Conservation (phyloP, 1,139 yeast species). For the Saccharomyces hybrid region DNA sequence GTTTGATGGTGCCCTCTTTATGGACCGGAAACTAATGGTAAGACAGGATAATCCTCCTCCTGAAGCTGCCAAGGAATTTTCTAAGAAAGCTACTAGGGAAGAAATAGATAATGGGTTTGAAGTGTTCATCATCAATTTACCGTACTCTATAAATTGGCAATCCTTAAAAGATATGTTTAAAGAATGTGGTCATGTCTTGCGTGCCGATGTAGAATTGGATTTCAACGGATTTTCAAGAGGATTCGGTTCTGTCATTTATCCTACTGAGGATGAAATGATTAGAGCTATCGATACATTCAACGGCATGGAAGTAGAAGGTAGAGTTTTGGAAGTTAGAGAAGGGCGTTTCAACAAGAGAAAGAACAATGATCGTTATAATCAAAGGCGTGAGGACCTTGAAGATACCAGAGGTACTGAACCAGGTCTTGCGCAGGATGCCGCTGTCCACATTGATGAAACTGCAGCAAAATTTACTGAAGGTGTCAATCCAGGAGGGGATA, state of each 20-base stretch:
- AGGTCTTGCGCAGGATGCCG: constrained; percentile 9
- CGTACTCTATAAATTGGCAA: constrained; percentile 77
- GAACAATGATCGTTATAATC: constrained; percentile 4
- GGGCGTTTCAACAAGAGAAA: constrained; percentile 38
- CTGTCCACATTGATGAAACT: constrained; percentile 7
- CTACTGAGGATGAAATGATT: constrained; percentile 51
- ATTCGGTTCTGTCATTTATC: constrained; percentile 68
- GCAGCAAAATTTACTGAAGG: constrained; percentile 17
- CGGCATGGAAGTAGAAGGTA: constrained; percentile 64
- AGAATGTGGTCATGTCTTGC: constrained; percentile 62
- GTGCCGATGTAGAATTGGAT: constrained; percentile 72
- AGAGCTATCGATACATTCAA: constrained; percentile 56
- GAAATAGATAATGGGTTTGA: constrained; percentile 44
- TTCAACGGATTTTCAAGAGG: constrained; percentile 78
- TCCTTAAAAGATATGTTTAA: constrained; percentile 79
- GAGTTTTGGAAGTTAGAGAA: constrained; percentile 61
- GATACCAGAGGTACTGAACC: constrained; percentile 14
- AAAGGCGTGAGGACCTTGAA: constrained; percentile 13
- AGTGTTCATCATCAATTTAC: constrained; percentile 75
- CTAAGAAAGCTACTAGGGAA: constrained; percentile 14
- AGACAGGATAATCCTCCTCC: constrained; percentile 81
- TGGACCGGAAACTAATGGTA: constrained; percentile 76
- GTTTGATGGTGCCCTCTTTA: constrained; percentile 55
- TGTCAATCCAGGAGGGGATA: constrained; percentile 43
- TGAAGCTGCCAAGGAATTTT: constrained; percentile 20